Base-by-base conservation (phyloP, 129 eudicot species). In the Flaveria ramosissima region DNA sequence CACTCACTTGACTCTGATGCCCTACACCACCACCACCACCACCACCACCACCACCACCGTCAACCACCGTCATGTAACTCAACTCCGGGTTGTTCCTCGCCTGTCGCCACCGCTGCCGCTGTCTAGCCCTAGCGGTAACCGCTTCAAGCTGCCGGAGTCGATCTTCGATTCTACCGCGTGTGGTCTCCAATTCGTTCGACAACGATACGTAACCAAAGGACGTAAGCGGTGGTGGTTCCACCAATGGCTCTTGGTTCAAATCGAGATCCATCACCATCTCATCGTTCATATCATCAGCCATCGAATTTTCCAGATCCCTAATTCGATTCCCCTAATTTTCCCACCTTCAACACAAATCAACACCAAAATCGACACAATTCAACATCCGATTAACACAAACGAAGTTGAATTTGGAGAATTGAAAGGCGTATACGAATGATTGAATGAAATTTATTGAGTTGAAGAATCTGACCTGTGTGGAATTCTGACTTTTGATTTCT, bases 91-190 rank as follows among this genome's bases (percentile, higher is more conserved):
- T 53, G 66, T 84, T 85, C 36, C 85, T 73, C 19, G 83, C 76
- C 64, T 83, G 89, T 26, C 87, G 86, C 92, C 90, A 86, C 12
- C 94, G 72, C 80, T 85, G 89, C 39, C 92, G 89, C 68, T 85
- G 86, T 64, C 92, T 84, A 26, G 96, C 89, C 67, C 95, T 88
- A 74, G 87, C 86, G 0, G 85, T 78, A 61, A 87, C 92, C 43
- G 85, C 97, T 80, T 89, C 95, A 15, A 92, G 95, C 79, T 87
- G 90, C 55, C 92, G 83, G 60, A 92, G 78, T 8, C 97, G 82
- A 65, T 92, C 88, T 56, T 85, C 89, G 21, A 92, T 87, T 71
- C 86, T 81, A 63, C 70, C 84, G 62, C 83, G 89, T 30, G 88
- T 76, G 36, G 81, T 84, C 43, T 79, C 97, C 60, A 86, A 48